Evolutionary conservation across 495 filamentous ascomycete species (phyloP).

Genomic region (Aspergillus bridgeri): DNA sequence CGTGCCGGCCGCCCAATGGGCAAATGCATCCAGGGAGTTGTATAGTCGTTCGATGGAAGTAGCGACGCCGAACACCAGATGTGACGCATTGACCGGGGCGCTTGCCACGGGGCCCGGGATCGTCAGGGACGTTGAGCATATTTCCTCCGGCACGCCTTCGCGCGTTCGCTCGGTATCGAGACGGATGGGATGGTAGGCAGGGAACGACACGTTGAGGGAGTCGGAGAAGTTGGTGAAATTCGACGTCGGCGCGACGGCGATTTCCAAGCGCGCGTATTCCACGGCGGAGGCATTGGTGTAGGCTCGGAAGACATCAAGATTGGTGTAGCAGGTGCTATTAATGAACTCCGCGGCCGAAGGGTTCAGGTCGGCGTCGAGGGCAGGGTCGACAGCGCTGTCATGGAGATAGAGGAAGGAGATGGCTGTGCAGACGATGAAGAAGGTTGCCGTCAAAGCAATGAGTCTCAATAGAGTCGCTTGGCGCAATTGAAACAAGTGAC

Average conservation of each 20-base stretch:
- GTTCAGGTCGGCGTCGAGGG: neutral
- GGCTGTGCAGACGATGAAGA: neutral
- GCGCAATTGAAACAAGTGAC: slow-evolving; percentile 4
- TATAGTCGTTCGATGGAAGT: slow-evolving; percentile 54
- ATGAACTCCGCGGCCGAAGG: neutral
- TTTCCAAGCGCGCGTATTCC: slow-evolving; percentile 21
- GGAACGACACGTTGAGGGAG: slow-evolving; percentile 11
- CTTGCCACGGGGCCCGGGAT: slow-evolving; percentile 14
- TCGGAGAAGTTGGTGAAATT: slow-evolving; percentile 18
- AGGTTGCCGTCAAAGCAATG: neutral
- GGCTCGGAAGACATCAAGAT: slow-evolving; percentile 18
- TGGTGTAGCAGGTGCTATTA: slow-evolving; percentile 14
- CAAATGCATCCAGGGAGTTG: slow-evolving; percentile 51
- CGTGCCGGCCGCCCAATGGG: slow-evolving; percentile 59
- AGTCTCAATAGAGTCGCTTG: slow-evolving; percentile 1
- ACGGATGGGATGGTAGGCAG: slow-evolving; percentile 11
- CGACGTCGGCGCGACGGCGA: slow-evolving; percentile 14
- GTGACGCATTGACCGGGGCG: slow-evolving; percentile 41
- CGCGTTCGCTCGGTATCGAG: slow-evolving; percentile 10
- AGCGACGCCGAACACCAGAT: slow-evolving; percentile 58
- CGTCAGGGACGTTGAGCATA: slow-evolving; percentile 14
- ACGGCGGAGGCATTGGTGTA: slow-evolving; percentile 8
- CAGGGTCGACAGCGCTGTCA: neutral
- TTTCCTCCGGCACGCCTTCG: slow-evolving; percentile 10
- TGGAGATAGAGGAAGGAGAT: neutral